Evolutionary conservation across 768 basidiomycete genomes (phyloP).

Genomic region (Strobilomyces echinocephalus): DNA sequence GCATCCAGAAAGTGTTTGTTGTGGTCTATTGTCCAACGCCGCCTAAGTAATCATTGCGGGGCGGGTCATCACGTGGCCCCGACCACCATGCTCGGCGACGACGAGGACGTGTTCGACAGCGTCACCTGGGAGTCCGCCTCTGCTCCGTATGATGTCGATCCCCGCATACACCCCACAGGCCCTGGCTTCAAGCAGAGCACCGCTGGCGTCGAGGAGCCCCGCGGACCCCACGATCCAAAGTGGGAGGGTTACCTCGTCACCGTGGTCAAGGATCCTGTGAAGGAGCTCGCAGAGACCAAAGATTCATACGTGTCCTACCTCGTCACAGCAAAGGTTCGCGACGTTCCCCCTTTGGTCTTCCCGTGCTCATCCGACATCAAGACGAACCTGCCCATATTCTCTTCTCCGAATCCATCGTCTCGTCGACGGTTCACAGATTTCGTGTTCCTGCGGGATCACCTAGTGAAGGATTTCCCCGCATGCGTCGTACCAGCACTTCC

Average conservation of each 20-base stretch:
- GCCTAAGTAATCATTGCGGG: slow-evolving; percentile 3
- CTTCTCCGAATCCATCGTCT: slow-evolving; percentile 63
- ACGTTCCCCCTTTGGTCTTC: neutral
- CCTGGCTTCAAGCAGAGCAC: slow-evolving; percentile 84
- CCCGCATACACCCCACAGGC: slow-evolving; percentile 40
- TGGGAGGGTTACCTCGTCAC: slow-evolving; percentile 88
- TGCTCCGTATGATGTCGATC: slow-evolving; percentile 47
- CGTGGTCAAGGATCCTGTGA: slow-evolving; percentile 85
- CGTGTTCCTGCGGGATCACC: slow-evolving; percentile 84
- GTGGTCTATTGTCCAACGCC: slow-evolving; percentile 19
- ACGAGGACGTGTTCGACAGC: slow-evolving; percentile 88
- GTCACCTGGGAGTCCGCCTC: slow-evolving; percentile 85
- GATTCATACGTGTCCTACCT: slow-evolving; percentile 95
- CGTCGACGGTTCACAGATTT: slow-evolving; percentile 96
- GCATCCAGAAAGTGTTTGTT: slow-evolving; percentile 30
- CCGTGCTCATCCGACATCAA: slow-evolving; percentile 32
- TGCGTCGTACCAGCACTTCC: slow-evolving; percentile 97
- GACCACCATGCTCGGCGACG: slow-evolving; percentile 68
- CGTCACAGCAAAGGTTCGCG: slow-evolving; percentile 76
- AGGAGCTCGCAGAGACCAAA: slow-evolving; percentile 94
- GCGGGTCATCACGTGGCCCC: slow-evolving; percentile 23
- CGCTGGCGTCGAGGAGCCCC: slow-evolving; percentile 60
- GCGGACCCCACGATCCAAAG: slow-evolving; percentile 72
- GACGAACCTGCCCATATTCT: slow-evolving; percentile 91
- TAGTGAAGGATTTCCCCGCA: slow-evolving; percentile 90